phyloP scores from a whole-genome alignment of 371 early-diverging fungal genomes.

The Rhizopus delemar region DNA sequence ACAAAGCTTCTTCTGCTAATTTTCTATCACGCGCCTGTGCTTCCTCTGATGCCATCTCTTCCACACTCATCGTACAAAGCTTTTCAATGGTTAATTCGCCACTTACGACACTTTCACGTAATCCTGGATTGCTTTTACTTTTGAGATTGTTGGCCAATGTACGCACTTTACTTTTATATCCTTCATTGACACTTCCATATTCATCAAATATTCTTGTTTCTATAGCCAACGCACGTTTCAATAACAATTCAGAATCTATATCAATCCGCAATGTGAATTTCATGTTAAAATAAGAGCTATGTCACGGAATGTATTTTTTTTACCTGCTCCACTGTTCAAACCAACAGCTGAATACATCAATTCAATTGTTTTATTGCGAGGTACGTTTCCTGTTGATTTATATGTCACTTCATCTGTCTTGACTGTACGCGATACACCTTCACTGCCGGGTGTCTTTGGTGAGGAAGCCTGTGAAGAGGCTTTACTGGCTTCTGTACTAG shows the following conservation, averaged over 20 bases:
- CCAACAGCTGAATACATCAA: constrained; percentile 84
- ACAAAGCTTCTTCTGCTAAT: constrained; percentile 73
- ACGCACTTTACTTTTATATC: constrained; percentile 83
- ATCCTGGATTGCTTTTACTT: constrained; percentile 79
- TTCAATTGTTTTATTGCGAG: constrained; percentile 83
- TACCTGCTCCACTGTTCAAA: constrained; percentile 70
- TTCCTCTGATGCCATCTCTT: constrained; percentile 90
- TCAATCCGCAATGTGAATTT: no score
- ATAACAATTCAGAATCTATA: constrained; percentile 63
- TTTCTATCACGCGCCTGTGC: constrained; percentile 70
- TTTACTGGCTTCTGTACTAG: background rate
- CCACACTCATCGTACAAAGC: constrained; percentile 80
- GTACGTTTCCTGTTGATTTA: constrained; percentile 63
- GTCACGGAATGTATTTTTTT: background rate
- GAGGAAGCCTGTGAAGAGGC: constrained; percentile 31
- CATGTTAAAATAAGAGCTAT: no score
- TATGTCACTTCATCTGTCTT: constrained; percentile 64
- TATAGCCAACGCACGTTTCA: constrained; percentile 64
- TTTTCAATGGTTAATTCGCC: constrained; percentile 65
- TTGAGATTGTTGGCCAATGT: constrained; percentile 81
- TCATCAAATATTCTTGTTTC: constrained; percentile 69
- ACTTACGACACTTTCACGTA: constrained; percentile 72
- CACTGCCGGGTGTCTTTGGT: constrained; percentile 28
- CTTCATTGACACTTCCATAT: constrained; percentile 47
- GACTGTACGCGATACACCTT: constrained; percentile 57